Conservation (phyloP, 805 yeast genomes). For the Candida ascalaphidarum region DNA sequence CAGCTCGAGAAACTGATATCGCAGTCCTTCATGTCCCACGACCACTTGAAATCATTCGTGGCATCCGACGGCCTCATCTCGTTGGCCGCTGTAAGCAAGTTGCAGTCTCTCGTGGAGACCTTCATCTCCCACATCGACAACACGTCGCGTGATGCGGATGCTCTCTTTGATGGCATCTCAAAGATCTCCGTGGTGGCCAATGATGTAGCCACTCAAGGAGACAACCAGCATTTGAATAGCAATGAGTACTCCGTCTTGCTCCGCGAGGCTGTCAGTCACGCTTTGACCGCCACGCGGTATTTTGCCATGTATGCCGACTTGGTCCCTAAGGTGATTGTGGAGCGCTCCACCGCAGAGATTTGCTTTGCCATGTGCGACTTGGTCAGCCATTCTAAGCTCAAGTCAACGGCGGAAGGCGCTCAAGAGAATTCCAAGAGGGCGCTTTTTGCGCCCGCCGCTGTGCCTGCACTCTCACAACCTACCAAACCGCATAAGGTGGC, state of each 20-base stretch:
- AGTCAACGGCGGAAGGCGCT: conserved; percentile 3
- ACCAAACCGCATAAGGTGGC: too few species aligned
- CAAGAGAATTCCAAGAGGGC: conserved; percentile 2
- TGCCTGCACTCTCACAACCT: not conserved
- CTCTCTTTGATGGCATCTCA: conserved; percentile 45
- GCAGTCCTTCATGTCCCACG: conserved; percentile 9
- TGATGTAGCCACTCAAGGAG: conserved; percentile 28
- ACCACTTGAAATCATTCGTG: conserved; percentile 19
- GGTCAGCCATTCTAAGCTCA: conserved; percentile 43
- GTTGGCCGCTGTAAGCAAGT: conserved; percentile 30
- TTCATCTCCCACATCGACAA: conserved; percentile 26
- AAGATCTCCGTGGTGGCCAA: conserved; percentile 39
- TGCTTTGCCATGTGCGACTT: conserved; percentile 59
- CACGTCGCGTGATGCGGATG: conserved; percentile 20
- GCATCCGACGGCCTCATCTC: conserved; percentile 40
- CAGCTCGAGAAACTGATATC: conserved; percentile 12
- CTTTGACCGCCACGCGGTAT: conserved; percentile 70
- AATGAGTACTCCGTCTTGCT: conserved; percentile 39
- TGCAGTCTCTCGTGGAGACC: conserved; percentile 42
- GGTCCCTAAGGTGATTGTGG: conserved; percentile 62
- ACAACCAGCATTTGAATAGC: conserved; percentile 11
- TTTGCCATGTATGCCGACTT: conserved; percentile 54
- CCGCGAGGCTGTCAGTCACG: conserved; percentile 63
- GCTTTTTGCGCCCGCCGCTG: conserved; percentile 3
- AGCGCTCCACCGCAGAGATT: conserved; percentile 70